Percentiles rank a stretch among this genome's conserved stretches.
phyloP scores from a whole-genome alignment of 495 filamentous ascomycete species.

The Lasiosphaeris hirsuta region DNA sequence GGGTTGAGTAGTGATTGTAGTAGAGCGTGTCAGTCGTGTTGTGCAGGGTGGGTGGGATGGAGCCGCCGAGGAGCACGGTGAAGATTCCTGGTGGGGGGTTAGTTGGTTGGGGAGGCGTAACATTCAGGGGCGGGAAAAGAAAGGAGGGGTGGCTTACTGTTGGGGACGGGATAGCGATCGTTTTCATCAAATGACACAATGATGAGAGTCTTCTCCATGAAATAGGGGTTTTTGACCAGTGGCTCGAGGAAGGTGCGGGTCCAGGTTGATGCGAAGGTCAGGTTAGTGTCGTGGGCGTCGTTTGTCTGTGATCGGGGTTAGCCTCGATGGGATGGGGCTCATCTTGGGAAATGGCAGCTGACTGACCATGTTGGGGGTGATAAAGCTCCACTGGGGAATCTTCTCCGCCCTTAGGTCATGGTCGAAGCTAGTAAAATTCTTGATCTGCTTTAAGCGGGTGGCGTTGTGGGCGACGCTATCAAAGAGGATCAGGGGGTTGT shows the following conservation, averaged over 20 bases:
- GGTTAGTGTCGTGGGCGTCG: constrained; percentile 64
- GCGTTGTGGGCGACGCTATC: constrained; percentile 54
- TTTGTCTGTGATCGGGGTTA: constrained; percentile 32
- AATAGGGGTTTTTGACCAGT: constrained; percentile 60
- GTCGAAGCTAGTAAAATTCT: constrained; percentile 62
- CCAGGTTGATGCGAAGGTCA: constrained; percentile 59
- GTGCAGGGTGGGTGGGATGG: constrained; percentile 53
- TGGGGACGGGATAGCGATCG: constrained; percentile 44
- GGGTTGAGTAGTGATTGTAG: constrained; percentile 69
- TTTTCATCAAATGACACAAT: constrained; percentile 69
- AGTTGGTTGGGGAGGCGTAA: no score
- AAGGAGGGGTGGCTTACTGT: neutral
- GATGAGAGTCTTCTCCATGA: constrained; percentile 66
- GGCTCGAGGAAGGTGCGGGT: constrained; percentile 56
- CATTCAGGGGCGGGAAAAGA: neutral
- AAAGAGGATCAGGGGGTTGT: constrained; percentile 63
- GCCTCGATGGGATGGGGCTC: no score
- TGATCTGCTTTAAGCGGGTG: constrained; percentile 57
- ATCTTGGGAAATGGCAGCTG: neutral
- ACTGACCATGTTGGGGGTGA: constrained; percentile 68
- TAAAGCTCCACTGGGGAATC: constrained; percentile 70
- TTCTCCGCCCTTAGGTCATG: constrained; percentile 53
- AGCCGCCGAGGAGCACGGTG: constrained; percentile 63
- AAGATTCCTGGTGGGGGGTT: constrained; percentile 51
- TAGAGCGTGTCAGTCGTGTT: constrained; percentile 63